A percentile compares a stretch with the other conserved stretches of the same genome.
phyloP scores from a whole-genome alignment of 495 filamentous ascomycete genomes.

The Penicillium bialowiezense region DNA sequence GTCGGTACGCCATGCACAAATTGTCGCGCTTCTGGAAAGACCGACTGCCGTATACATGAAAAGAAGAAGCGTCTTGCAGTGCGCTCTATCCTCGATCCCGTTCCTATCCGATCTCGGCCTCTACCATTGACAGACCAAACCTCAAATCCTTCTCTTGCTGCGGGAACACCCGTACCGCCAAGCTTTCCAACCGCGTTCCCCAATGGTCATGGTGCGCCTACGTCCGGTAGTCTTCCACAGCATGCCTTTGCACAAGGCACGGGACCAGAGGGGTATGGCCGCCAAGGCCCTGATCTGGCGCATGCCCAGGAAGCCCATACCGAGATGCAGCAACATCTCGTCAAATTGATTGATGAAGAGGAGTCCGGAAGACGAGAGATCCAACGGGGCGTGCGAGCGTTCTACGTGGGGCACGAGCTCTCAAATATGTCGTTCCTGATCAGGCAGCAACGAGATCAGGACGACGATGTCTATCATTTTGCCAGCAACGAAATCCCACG shows the following conservation, averaged over 20 bases:
- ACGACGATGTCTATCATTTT: constrained; percentile 47
- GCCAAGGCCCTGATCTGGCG: constrained; percentile 28
- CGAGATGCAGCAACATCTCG: constrained; percentile 43
- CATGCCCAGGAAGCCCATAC: constrained; percentile 33
- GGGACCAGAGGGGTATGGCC: constrained; percentile 24
- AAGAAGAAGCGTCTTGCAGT: constrained; percentile 47
- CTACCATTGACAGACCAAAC: constrained; percentile 26
- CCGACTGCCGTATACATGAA: constrained; percentile 48
- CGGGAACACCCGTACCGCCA: constrained; percentile 20
- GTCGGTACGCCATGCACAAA: constrained; percentile 47
- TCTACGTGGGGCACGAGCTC: constrained; percentile 49
- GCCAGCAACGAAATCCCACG: constrained; percentile 48
- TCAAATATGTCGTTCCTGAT: constrained; percentile 54
- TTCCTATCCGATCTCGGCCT: constrained; percentile 48
- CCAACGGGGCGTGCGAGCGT: constrained; percentile 44
- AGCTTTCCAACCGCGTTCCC: constrained; percentile 33
- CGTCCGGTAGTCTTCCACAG: constrained; percentile 17
- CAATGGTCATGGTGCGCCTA: constrained; percentile 18
- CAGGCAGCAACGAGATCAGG: constrained; percentile 44
- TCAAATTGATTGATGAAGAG: constrained; percentile 47
- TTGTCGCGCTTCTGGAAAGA: constrained; percentile 43
- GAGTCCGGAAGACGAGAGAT: constrained; percentile 42
- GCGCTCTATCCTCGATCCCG: constrained; percentile 47
- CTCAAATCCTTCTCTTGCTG: constrained; percentile 21
- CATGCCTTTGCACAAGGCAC: constrained; percentile 23